Base-by-base conservation (phyloP, 495 filamentous ascomycete species). In the Cercophora scortea region DNA sequence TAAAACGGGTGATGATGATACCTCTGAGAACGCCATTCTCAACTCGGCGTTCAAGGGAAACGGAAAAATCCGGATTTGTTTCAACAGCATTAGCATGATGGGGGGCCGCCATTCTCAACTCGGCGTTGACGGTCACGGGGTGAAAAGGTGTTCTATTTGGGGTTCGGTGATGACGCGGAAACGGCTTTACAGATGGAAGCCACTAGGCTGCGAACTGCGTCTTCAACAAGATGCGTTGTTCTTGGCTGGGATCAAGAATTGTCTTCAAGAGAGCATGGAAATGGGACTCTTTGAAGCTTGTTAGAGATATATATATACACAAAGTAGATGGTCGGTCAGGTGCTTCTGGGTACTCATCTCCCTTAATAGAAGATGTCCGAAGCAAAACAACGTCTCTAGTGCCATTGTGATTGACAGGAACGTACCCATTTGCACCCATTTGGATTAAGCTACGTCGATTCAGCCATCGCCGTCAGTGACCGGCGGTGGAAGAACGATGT, bases 11-110 rank as follows among this genome's bases (percentile, higher is more conserved):
- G 25, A 55, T 12, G 57, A 67, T 67, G 64, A 67, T 67, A 67
- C 64, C 64, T 54, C 55, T 56, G 62, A 47, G 40, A 53, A 58
- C 57, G 62, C 61, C 63, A 64, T 56, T 56, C 54, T 66, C 63
- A 66, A 66, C 63, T 58, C 54, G 63, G 63, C 63, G 63, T 66
- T 64, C 48, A 51, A 55, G 45, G 60, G 52, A 53, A 51, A 62
- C 41, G 51, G 57, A 41, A 62, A 63, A 62, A 59, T 58, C 56
- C 54, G 56, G 63, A 51, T 52, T 57, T 47, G 39, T 57, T 65
- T 66, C 61, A 63, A 66, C 61, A 63, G 58, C 61, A 63, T 60
- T 56, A 63, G 58, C 62, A 65, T 63, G 51, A 53, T 56, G 42
- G 45, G 53, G 45, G 58, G 56, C 61, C 62, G 64, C 64, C 64